A percentile compares a stretch with the other conserved stretches of the same genome.
phyloP scores from a whole-genome alignment of 352 stramenopile species.

The Phytophthora fragariaefolia region DNA sequence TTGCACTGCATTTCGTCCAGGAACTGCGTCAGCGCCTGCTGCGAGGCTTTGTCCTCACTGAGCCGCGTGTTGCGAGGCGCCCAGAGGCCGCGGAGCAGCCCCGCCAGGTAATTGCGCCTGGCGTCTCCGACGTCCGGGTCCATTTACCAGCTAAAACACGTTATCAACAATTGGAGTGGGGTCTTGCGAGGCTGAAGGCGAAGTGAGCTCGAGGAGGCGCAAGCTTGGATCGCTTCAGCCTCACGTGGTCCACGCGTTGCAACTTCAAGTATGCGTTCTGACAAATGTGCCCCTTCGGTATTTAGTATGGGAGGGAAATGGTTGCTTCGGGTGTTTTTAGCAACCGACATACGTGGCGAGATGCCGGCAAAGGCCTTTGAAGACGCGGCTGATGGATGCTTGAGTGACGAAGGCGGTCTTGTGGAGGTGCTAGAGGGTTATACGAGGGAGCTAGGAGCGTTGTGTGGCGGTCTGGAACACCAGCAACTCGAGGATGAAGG shows the following conservation, averaged over 20 bases:
- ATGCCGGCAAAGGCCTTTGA: neutral
- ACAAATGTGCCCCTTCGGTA: conserved; percentile 23
- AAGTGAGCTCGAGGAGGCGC: neutral
- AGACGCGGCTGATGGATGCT: neutral
- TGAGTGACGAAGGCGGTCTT: conserved; percentile 18
- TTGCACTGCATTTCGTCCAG: conserved; percentile 73
- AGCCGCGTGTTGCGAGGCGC: conserved; percentile 46
- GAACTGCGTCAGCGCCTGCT: conserved; percentile 68
- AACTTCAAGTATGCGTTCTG: conserved; percentile 32
- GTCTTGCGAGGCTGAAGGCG: conserved; percentile 1
- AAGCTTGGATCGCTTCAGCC: conserved; percentile 23
- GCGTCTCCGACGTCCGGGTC: conserved; percentile 52
- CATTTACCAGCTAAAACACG: conserved; percentile 16
- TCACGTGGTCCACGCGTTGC: neutral
- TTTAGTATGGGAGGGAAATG: conserved; percentile 15
- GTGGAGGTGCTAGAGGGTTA: conserved; percentile 27
- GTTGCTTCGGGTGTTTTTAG: conserved; percentile 1
- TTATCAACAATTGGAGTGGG: no score
- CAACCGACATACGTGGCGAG: conserved; percentile 8
- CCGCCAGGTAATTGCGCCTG: conserved; percentile 64
- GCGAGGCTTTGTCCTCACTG: conserved; percentile 41
- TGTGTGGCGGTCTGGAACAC: conserved; percentile 34
- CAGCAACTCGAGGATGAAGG: conserved; percentile 16
- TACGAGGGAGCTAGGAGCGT: conserved; percentile 23
- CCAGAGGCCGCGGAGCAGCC: conserved; percentile 73